These are phyloP conservation scores for Mucor saturninus DNA, from an alignment of 371 early-diverging fungal species.

Conservation along the genomic window DNA sequence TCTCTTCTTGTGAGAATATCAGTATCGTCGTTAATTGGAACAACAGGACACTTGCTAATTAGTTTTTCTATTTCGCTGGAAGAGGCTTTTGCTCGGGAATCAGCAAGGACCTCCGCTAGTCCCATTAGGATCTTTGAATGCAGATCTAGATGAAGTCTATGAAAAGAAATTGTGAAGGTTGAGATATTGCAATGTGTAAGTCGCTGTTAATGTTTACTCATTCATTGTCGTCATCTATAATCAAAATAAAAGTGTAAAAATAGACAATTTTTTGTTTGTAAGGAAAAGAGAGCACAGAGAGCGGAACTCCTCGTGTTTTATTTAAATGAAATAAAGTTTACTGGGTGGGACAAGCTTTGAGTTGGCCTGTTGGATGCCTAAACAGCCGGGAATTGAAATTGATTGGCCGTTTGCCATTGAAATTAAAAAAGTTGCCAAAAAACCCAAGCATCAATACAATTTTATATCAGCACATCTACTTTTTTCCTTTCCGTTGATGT, in stretches of 20 bases:
- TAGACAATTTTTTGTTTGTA: not conserved
- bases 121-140: slow-evolving; percentile 68
- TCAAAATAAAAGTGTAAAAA: not conserved
- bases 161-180: not conserved
- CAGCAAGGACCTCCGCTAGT: slow-evolving; percentile 62
- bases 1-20: slow-evolving; percentile 22
- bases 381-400: not conserved
- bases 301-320: no score
- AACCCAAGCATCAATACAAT: no score
- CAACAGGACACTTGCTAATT: slow-evolving; percentile 40
- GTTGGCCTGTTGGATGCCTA: not conserved
- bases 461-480: no score
- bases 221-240: slow-evolving; percentile 2
- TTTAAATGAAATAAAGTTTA: not conserved
- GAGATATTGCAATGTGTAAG: not conserved
- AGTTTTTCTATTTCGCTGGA: slow-evolving; percentile 42
- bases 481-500: no score
- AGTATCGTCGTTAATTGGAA: slow-evolving; percentile 36
- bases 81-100: slow-evolving; percentile 48
- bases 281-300: no score
- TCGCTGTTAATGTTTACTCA: not conserved
- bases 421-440: no score
- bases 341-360: slow-evolving; percentile 2
- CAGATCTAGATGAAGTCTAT: slow-evolving; percentile 41
- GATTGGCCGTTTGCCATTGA: no score